These are phyloP conservation scores for Escovopsis sp. DNA, from an alignment of 2,329 filamentous ascomycete species.

Conservation along the genomic window DNA sequence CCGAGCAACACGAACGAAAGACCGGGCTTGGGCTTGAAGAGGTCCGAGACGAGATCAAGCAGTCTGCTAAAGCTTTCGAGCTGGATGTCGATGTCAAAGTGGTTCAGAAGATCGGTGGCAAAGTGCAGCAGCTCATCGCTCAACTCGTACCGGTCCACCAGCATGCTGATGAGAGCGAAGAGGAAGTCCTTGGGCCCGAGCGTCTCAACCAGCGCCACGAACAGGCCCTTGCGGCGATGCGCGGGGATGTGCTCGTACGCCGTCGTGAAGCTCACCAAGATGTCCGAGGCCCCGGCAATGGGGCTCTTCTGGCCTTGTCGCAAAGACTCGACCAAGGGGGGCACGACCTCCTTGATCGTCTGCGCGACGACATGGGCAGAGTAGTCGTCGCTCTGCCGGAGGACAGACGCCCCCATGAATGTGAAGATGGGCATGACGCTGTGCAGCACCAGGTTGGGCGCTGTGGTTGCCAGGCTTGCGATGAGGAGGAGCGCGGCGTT, in stretches of 20 bases:
- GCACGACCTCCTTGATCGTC: slow-evolving; percentile 88
- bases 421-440: slow-evolving; percentile 99
- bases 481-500: slow-evolving; percentile 81
- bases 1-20: slow-evolving; percentile 61
- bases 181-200: slow-evolving; percentile 77
- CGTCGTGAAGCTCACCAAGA: slow-evolving; percentile 89
- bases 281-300: slow-evolving; percentile 69
- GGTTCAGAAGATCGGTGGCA: slow-evolving; percentile 55
- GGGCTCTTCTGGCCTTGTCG: slow-evolving; percentile 65
- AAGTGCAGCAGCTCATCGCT: slow-evolving; percentile 63
- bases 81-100: slow-evolving; percentile 62
- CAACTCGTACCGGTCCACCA: slow-evolving; percentile 78
- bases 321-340: slow-evolving; percentile 75
- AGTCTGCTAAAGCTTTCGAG: slow-evolving; percentile 66
- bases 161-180: slow-evolving; percentile 74
- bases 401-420: slow-evolving; percentile 84
- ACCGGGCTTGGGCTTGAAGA: slow-evolving; percentile 58
- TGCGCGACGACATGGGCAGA: slow-evolving; percentile 91
- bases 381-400: slow-evolving; percentile 90
- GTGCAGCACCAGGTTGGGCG: slow-evolving; percentile 82
- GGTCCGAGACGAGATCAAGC: slow-evolving; percentile 58
- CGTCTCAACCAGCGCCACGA: slow-evolving; percentile 71
- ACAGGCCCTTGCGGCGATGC: slow-evolving; percentile 69
- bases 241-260: slow-evolving; percentile 92
- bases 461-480: slow-evolving; percentile 70